Base-by-base conservation (phyloP, 257 asterid species). In the Fraxinus pennsylvanica region DNA sequence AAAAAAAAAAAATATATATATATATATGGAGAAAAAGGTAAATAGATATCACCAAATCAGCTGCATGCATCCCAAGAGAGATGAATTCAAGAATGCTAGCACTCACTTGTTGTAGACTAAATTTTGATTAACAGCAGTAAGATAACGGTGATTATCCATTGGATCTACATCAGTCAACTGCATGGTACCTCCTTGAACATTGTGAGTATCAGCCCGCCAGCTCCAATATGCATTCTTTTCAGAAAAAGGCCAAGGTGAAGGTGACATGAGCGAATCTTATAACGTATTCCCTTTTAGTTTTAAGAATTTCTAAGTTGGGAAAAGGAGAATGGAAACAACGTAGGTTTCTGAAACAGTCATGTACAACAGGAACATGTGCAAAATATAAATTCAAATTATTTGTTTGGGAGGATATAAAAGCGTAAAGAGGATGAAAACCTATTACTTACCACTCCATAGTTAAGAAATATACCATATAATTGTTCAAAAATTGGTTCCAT, bases 201-300 rank as follows among this genome's bases (percentile, higher is more conserved):
- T 27, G 63, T 74, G 79, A 4, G 35, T 45, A 79, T 86, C 82
- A 4, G 63, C 52, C 70, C 68, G 79, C 47, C 61, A 76, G 73
- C 89, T 82, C 77, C 90, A 74, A 71, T 84, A 92, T 19, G 89
- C 88, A 75, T 92, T 85, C 97, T 91, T 22, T 63, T 22, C 9
- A 27, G 19, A 68, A 47, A 17, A 36, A 67, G 32, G 72, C 43
- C 61, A 80, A 75, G 45, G 45, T 10, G 15, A 61, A 76, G 68
- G 13, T 21, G 21, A 38, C 45, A 35, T 21, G 74, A 61, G 27
- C 1, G 41, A n/a, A 6, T 71, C 25, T 74, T 3, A 21, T 35
- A 47, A 41, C 0, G 15, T 41, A 41, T 9, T 35, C 5, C 2
- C 21, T 36, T 36, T n/a, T 75, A 9, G 54, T 57, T 75, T 75